phyloP scores from a whole-genome alignment of 2,329 filamentous ascomycete species.

The Capronia coronata region DNA sequence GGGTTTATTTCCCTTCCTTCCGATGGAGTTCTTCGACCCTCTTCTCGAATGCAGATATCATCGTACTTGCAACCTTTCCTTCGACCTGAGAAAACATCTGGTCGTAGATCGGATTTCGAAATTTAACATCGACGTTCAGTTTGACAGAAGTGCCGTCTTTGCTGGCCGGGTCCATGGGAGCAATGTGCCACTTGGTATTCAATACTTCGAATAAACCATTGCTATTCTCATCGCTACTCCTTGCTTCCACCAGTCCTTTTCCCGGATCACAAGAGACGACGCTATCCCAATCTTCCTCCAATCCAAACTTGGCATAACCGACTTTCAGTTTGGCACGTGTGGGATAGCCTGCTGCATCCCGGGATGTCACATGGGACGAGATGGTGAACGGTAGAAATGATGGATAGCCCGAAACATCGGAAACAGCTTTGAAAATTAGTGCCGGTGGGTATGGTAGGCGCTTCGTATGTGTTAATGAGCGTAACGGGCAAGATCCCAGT shows the following conservation, averaged over 20 bases:
- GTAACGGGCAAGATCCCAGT: constrained; percentile 33
- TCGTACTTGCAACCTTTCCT: constrained; percentile 73
- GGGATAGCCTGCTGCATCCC: constrained; percentile 56
- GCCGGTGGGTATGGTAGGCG: constrained; percentile 66
- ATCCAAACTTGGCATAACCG: constrained; percentile 63
- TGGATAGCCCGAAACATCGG: constrained; percentile 78
- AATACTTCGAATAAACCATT: constrained; percentile 43
- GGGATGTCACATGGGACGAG: constrained; percentile 67
- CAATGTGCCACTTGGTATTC: constrained; percentile 40
- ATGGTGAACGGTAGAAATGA: constrained; percentile 89
- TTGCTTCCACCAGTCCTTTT: constrained; percentile 63
- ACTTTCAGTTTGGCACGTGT: constrained; percentile 71
- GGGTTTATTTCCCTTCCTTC: constrained; percentile 2
- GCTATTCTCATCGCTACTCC: constrained; percentile 52
- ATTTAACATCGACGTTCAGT: constrained; percentile 72
- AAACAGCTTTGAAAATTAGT: constrained; percentile 75
- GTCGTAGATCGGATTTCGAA: constrained; percentile 81
- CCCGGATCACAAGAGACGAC: constrained; percentile 70
- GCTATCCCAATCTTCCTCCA: constrained; percentile 78
- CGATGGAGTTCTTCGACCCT: constrained; percentile 55
- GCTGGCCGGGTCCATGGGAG: constrained; percentile 30
- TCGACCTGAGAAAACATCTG: constrained; percentile 74
- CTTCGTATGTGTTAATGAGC: constrained; percentile 65
- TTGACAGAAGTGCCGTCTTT: constrained; percentile 62
- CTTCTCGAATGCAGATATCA: constrained; percentile 91